Base-by-base conservation (phyloP, 129 eudicot genomes). In the Sambucus nigra region DNA sequence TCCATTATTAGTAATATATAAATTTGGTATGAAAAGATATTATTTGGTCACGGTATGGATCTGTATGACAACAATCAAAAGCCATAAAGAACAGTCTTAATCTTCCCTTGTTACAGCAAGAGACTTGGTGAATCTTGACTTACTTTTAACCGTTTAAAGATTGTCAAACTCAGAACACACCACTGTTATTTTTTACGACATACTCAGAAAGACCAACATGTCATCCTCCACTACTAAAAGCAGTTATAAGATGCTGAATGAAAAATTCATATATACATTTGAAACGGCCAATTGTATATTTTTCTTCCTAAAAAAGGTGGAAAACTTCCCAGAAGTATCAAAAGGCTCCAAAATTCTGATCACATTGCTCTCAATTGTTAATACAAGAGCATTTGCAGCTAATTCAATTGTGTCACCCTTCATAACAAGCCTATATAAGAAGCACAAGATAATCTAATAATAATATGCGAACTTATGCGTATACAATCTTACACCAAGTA, bases 351-450 rank as follows among this genome's bases (percentile, higher is more conserved):
- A 72, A 40, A 86, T 80, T 73, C 76, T 77, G 67, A 82, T 75
- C 58, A 94, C 99, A 67, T 86, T 92, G 78, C 99, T 86, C 76
- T 92, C 99, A 96, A 92, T 77, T 26, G 96, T 86, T 12, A 92
- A 75, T 23, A 94, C 99, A 68, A 86, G 89, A 52, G 82, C 83
- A 74, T 78, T 70, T 19, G 85, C 96, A 68, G 64, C 80, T 94
- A 92, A 73, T 62, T 86, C 96, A 45, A 86, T 22, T 13, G 87
- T 70, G 41, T 86, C 81, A 1, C 94, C 96, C 71, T 92, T 82
- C 59, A 78, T 51, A 75, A 82, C 81, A 39, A 92, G 68, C 91
- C 99, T 92, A 77, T 25, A n/a, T n/a, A n/a, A n/a, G n/a, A n/a
- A n/a, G n/a, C n/a, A n/a, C n/a, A n/a, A n/a, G n/a, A n/a, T n/a